Evolutionary conservation across 2,329 filamentous ascomycete genomes (phyloP).

Genomic region (Pseudonectria foliicola): DNA sequence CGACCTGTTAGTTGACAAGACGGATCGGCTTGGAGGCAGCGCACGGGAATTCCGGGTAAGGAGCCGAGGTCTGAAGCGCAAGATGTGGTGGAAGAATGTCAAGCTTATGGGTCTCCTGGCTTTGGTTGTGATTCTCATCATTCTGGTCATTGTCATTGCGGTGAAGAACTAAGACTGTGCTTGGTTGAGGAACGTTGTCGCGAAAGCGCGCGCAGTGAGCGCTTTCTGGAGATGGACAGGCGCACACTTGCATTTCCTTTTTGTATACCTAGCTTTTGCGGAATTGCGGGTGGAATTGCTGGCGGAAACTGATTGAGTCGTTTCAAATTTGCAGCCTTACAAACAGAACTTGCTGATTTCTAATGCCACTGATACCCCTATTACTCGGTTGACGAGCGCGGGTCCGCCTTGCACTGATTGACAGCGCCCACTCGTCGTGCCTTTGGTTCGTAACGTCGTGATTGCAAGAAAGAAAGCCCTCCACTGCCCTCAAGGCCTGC

Average conservation of each 20-base stretch:
- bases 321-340: slow-evolving; percentile 18
- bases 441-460: too few species aligned
- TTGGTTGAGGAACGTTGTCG: not conserved
- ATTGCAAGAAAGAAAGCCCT: too few species aligned
- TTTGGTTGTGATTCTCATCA: slow-evolving; percentile 57
- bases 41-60: slow-evolving; percentile 86
- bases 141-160: slow-evolving; percentile 48
- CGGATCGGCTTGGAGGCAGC: slow-evolving; percentile 79
- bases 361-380: slow-evolving; percentile 16
- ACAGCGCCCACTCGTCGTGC: too few species aligned
- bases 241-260: slow-evolving; percentile 11
- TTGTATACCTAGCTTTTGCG: slow-evolving; percentile 9
- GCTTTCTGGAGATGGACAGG: not conserved
- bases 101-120: slow-evolving; percentile 79
- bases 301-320: slow-evolving; percentile 13
- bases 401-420: too few species aligned
- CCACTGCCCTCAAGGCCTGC: too few species aligned
- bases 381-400: not conserved
- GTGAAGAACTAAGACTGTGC: slow-evolving; percentile 34
- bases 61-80: slow-evolving; percentile 75
- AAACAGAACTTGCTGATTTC: slow-evolving; percentile 13
- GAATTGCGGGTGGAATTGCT: slow-evolving; percentile 7
- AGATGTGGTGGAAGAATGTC: slow-evolving; percentile 99
- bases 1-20: slow-evolving; percentile 93
- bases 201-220: not conserved